Base-by-base conservation (phyloP, 148 eudicot species). In the Rhododendron griersonianum region DNA sequence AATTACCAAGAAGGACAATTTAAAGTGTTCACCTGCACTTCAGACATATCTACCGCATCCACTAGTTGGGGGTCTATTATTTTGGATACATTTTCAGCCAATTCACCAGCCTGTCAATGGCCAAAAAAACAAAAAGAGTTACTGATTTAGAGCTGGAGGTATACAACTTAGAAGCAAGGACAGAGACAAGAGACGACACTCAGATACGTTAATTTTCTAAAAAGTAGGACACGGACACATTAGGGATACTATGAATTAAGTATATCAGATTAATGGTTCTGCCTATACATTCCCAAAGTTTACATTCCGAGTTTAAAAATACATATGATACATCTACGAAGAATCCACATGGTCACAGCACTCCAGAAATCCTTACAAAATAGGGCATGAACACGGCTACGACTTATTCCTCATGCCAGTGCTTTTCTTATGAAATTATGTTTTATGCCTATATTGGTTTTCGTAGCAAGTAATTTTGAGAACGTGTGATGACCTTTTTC, bases 31-130 rank as follows among this genome's bases (percentile, higher is more conserved):
- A 96, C 99, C 97, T 96, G 99, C 88, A 95, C 98, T 86, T 95
- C 99, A 86, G 98, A 93, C 95, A 95, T 95, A 83, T 96, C 98
- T 80, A 96, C 96, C 74, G 87, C 91, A 83, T 93, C 98, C 45
- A 90, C 92, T 84, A 91, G 91, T 84, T 89, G 94, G 33, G 95
- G 90, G 87, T 96, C 94, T 85, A 96, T 94, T 82, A 94, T 91
- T 87, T 93, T 96, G 80, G 97, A 91, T 67, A 96, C 93, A 81
- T 95, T 96, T 85, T 96, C 99, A 53, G 99, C 99, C 94, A 96
- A 89, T 85, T 96, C 99, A 84, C 98, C 98, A 51, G 98, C 86
- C 99, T 96, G 93, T 87, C 81, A 90, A 87, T 74, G 4, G 39
- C 39, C 79, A 16, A 51, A 85, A 78, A 45, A 41, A 14, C 0